phyloP scores from a whole-genome alignment of 2,329 filamentous ascomycete genomes.

The Chaetomium olivaceum region DNA sequence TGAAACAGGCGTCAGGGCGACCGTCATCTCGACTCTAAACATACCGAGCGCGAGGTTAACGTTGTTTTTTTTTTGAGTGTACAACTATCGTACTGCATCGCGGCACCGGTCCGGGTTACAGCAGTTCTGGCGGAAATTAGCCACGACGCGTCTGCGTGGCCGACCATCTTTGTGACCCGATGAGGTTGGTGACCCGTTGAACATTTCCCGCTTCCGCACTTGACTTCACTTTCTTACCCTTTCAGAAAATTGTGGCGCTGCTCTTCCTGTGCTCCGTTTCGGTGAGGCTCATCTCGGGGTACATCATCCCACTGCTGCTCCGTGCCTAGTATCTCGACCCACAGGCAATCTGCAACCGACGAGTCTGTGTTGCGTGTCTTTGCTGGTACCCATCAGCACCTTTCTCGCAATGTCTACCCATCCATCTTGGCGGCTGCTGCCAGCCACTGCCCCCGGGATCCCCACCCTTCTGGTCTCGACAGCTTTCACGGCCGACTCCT shows the following conservation, averaged over 20 bases:
- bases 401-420: constrained; percentile 25
- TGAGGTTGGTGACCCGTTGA: background rate
- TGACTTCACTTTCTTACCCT: no score
- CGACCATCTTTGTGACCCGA: background rate
- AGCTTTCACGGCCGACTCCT: constrained; percentile 54
- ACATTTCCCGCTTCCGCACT: background rate
- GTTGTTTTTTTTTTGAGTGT: background rate
- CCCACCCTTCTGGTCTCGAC: constrained; percentile 66
- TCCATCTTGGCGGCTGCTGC: constrained; percentile 51
- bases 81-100: background rate
- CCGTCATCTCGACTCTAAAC: background rate
- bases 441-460: constrained; percentile 45
- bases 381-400: background rate
- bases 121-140: constrained; percentile 6
- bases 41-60: background rate
- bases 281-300: background rate
- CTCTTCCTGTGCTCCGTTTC: background rate
- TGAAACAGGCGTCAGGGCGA: background rate
- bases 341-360: background rate
- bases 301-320: background rate
- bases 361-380: background rate
- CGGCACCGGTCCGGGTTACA: background rate
- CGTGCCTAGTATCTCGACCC: background rate
- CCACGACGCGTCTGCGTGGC: background rate
- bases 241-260: background rate